A percentile compares a stretch with the other conserved stretches of the same genome.
Evolutionary conservation across 805 yeast species (phyloP).

Genomic region (Hanseniaspora valbyensis): DNA sequence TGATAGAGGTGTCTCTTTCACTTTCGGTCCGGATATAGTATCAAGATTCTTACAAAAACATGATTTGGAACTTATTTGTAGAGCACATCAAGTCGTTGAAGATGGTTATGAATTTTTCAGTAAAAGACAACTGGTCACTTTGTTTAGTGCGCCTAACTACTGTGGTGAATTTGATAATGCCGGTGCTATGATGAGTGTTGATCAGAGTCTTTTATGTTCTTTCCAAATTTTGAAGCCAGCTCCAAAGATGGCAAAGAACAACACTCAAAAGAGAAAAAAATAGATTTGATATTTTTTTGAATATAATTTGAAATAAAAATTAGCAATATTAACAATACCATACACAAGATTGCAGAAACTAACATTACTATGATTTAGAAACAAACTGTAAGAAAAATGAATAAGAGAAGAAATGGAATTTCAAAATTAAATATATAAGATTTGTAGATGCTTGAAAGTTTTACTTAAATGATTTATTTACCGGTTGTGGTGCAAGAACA

Average conservation of each 20-base stretch:
- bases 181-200: conserved; percentile 99
- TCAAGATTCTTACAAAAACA: conserved; percentile 92
- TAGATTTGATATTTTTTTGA: conserved; percentile 18
- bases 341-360: background rate
- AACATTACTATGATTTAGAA: background rate
- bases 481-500: no score
- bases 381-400: background rate
- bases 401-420: background rate
- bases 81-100: conserved; percentile 98
- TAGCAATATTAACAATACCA: background rate
- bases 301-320: no score
- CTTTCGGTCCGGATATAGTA: conserved; percentile 99
- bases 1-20: conserved; percentile 96
- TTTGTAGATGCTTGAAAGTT: background rate
- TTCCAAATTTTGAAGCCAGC: conserved; percentile 97
- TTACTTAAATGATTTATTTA: no score
- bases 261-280: conserved; percentile 30
- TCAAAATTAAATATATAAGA: background rate
- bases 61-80: conserved; percentile 94
- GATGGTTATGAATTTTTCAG: conserved; percentile 97
- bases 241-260: conserved; percentile 49
- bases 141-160: conserved; percentile 94
- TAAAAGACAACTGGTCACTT: conserved; percentile 88
- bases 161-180: conserved; percentile 99
- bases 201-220: conserved; percentile 88